Base-by-base conservation (phyloP, 2,329 filamentous ascomycete genomes). In the Stagonosporopsis chrysanthemi region DNA sequence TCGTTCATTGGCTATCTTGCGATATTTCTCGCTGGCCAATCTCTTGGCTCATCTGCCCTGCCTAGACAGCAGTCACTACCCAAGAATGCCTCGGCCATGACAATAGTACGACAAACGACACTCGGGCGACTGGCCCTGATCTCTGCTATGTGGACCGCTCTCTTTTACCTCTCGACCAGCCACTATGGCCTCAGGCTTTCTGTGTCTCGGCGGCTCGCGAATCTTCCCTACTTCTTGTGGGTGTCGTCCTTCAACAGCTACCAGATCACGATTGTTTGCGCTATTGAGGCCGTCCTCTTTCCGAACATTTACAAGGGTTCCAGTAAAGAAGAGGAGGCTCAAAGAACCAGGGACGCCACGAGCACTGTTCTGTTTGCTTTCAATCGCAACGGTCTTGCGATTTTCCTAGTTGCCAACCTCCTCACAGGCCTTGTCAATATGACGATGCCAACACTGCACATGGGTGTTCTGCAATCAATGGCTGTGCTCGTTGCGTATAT, bases 151-250 rank as follows among this genome's bases (percentile, higher is more conserved):
- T 97, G 92, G 91, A 83, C 81, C 2, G 77, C 79, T 0, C 80
- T 96, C 12, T 97, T 92, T 77, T 80, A 85, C 47, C 67, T 92
- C 24, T 84, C 86, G 31, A 92, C 90, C 1, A 85, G 83, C 66
- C 89, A 88, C 70, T 89, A 89, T 63, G 92, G 92, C 6, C 82
- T 75, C 11, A 60, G 70, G 3, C 67, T 92, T 31, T 83, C 83
- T 14, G 92, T 97, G 7, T 98, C 95, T 6, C 89, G 95, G 19
- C 88, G 95, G 0, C 81, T 98, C 55, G 95, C 94, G 8, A 99
- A 99, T 70, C 83, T 97, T 61, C 92, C 95, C 0, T 99, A 99
- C 74, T 85, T 98, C 40, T 81, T 97, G 41, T 98, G 94, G 92
- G 89, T 96, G 7, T 84, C 88, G n/a, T 89, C 91, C 2, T 97